These are phyloP conservation scores for Brassica rapa DNA, from an alignment of 345 rosid species.

Conservation along the genomic window DNA sequence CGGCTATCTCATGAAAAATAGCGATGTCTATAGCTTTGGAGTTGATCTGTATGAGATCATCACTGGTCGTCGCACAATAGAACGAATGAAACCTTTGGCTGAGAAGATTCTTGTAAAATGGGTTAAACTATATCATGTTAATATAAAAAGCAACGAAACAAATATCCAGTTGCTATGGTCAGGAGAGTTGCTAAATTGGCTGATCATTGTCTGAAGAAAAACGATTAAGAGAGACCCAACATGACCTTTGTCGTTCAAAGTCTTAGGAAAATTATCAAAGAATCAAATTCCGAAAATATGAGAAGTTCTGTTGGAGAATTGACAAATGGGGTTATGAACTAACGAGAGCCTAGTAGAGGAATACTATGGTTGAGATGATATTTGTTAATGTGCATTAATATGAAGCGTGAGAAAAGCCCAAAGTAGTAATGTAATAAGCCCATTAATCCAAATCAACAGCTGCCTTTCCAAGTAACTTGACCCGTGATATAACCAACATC, in stretches of 20 bases:
- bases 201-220: conserved; percentile 71
- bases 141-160: conserved; percentile 44
- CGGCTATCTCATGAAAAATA: conserved; percentile 70
- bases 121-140: conserved; percentile 58
- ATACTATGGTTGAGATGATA: background rate
- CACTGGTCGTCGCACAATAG: conserved; percentile 76
- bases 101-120: conserved; percentile 86
- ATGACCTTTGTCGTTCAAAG: conserved; percentile 58
- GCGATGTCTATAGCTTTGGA: conserved; percentile 83
- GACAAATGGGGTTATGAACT: background rate
- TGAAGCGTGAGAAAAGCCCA: background rate
- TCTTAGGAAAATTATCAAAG: conserved; percentile 58
- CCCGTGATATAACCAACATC: background rate
- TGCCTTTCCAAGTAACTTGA: background rate
- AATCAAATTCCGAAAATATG: conserved; percentile 40
- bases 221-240: conserved; percentile 64
- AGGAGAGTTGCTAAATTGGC: conserved; percentile 65
- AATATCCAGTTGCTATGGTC: conserved; percentile 50
- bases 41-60: conserved; percentile 91
- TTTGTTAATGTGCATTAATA: background rate
- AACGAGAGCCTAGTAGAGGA: background rate
- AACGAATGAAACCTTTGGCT: conserved; percentile 55
- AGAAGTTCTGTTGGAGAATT: conserved; percentile 5
- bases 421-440: background rate
- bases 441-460: background rate